Percentiles rank a stretch among this genome's conserved stretches.
Evolutionary conservation across 1,284 basidiomycete species (phyloP).

Genomic region (Cutaneotrichosporon spelunceum): DNA sequence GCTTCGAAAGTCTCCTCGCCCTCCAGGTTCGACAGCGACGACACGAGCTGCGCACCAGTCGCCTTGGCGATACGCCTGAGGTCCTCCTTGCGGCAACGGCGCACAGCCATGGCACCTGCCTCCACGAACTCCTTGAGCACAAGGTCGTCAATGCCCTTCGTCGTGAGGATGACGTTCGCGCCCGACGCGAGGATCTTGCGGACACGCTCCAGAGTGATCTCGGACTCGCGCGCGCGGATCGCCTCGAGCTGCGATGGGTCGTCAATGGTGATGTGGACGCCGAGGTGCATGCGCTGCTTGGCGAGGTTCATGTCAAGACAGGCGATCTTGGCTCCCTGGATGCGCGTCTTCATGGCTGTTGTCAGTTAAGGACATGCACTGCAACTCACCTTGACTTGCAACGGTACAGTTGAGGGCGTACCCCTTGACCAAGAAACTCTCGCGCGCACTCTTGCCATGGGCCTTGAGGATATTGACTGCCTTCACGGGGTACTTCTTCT

Average conservation of each 20-base stretch:
- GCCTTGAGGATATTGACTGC: constrained; percentile 99
- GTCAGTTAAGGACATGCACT: background rate
- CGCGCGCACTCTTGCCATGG: constrained; percentile 91
- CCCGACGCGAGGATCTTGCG: constrained; percentile 94
- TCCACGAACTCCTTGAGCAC: constrained; percentile 99
- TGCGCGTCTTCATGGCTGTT: constrained; percentile 94
- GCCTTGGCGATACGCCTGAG: constrained; percentile 94
- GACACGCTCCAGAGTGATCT: constrained; percentile 94
- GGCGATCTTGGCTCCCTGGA: constrained; percentile 92
- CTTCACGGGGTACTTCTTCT: constrained; percentile 99
- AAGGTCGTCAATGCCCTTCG: constrained; percentile 98
- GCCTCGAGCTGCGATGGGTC: constrained; percentile 96
- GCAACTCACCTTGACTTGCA: constrained; percentile 80
- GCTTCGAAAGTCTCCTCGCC: constrained; percentile 98
- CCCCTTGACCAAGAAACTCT: constrained; percentile 91
- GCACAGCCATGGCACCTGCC: constrained; percentile 97
- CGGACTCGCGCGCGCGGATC: constrained; percentile 90
- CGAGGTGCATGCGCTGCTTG: constrained; percentile 96
- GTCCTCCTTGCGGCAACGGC: constrained; percentile 97
- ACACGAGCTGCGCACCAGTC: constrained; percentile 89
- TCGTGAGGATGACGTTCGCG: constrained; percentile 95
- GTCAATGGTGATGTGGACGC: constrained; percentile 95
- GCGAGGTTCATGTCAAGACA: constrained; percentile 98
- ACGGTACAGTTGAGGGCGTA: constrained; percentile 99
- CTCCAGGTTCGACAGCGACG: constrained; percentile 91